A percentile compares a stretch with the other conserved stretches of the same genome.
Conservation (phyloP, 1,139 yeast genomes). For the Pichiaceae sp. region DNA sequence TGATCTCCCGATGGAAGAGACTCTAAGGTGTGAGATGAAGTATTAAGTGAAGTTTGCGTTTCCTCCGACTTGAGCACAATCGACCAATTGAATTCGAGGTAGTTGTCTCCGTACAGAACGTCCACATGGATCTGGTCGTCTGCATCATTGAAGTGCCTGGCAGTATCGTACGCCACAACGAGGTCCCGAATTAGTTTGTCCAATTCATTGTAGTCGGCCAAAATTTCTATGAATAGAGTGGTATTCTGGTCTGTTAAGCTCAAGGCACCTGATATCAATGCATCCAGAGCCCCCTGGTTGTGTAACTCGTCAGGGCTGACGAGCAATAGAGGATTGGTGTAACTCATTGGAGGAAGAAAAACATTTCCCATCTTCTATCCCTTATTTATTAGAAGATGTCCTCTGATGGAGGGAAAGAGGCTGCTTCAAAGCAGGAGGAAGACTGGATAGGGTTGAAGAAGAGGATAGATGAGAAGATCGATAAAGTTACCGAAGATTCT, state of each 20-base stretch:
- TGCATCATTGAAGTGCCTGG: constrained; percentile 5
- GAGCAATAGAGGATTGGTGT: constrained; percentile 3
- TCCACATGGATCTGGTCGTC: constrained; percentile 2
- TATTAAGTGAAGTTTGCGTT: neutral
- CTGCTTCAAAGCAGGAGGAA: neutral
- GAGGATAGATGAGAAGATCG: neutral
- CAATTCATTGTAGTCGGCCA: constrained; percentile 1
- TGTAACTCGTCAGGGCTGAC: neutral
- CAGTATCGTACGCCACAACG: constrained; percentile 7
- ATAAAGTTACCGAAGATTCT: constrained; percentile 29
- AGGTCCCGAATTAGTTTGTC: constrained; percentile 9
- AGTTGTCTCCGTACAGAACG: constrained; percentile 5
- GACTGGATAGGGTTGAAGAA: constrained; percentile 20
- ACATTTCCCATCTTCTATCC: neutral
- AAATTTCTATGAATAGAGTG: neutral
- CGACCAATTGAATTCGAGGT: constrained; percentile 2
- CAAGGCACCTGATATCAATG: neutral
- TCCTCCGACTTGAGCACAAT: neutral
- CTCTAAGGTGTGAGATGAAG: too few species aligned
- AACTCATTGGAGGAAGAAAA: constrained; percentile 1
- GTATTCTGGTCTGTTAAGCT: neutral
- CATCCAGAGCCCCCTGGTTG: neutral
- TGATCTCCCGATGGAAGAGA: neutral
- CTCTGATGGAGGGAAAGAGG: neutral
- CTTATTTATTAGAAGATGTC: neutral